Conservation (phyloP, 2,329 filamentous ascomycete species). For the Paramyrothecium roridum region DNA sequence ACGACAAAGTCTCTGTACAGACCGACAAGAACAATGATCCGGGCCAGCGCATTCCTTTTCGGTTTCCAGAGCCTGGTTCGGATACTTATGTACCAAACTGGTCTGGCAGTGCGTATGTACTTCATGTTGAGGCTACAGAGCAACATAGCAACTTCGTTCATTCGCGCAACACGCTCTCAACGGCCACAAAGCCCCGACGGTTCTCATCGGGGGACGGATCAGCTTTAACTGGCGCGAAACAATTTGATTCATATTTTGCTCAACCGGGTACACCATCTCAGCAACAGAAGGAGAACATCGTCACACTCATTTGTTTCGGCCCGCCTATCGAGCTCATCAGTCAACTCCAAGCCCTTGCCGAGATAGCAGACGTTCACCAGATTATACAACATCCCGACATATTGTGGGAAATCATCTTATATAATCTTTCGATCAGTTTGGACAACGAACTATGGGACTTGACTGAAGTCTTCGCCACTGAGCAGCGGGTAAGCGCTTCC, state of each 20-base stretch:
- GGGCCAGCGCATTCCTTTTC: not conserved
- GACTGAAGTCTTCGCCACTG: not conserved
- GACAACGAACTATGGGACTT: not conserved
- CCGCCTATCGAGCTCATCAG: not conserved
- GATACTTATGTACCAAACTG: not conserved
- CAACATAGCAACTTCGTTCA: too few species aligned
- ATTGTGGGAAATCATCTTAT: not conserved
- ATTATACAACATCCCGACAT: not conserved
- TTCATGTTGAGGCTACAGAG: not conserved
- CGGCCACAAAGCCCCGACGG: too few species aligned
- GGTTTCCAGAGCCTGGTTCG: not conserved
- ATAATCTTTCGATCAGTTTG: not conserved
- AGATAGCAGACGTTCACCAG: not conserved
- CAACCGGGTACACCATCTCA: too few species aligned
- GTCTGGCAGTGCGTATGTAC: not conserved
- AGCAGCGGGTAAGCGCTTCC: not conserved
- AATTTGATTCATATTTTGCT: too few species aligned
- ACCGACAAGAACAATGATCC: not conserved
- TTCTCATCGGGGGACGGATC: too few species aligned
- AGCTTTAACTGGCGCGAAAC: too few species aligned
- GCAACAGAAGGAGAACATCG: not conserved
- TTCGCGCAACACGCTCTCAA: too few species aligned
- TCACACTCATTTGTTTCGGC: not conserved
- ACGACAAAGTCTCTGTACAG: too few species aligned
- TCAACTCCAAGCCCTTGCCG: not conserved